Evolutionary conservation across 495 filamentous ascomycete species (phyloP), one percentile per base, ranked within the genome.

Genomic region (Neurospora sp.): DNA sequence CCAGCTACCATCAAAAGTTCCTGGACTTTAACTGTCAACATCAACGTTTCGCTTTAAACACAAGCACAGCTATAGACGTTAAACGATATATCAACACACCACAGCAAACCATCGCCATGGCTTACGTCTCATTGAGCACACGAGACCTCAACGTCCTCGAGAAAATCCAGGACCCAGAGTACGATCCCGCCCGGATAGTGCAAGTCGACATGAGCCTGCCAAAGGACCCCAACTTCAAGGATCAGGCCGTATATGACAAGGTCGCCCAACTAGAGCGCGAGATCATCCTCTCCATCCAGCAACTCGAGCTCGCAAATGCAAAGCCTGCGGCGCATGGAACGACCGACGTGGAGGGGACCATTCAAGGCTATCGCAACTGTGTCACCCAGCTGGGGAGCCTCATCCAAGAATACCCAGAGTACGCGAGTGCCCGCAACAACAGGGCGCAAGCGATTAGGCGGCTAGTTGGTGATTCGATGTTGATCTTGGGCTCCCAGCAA

Each of bases 151-250:
- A 89, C 41, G 88, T 95, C 74, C 89, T 96, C 54, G 84, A 90
- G 76, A 91, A 92, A 71, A 90, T 97, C 80, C 93, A 92, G 77
- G 92, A 96, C 75, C 90, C 92, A 14, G 93, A 94, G 78, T 86
- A 89, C 39, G 88, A 90, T 27, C 89, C 91, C 2, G 76, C 83
- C 12, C 77, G 84, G 2, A 80, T 83, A 1, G 79, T 89, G 31
- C 81, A 84, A 39, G 84, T 94, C 46, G 87, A 91, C 76, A 6
- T 83, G 1, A 82, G 82, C 2, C 85, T 93, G 14, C 88, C 91
- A 12, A 82, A 87, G 44, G 89, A 91, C 78, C 90, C 92, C 2
- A 82, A 88, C 66, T 82, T 90, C 76, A 72, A 73, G 7, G 81
- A 87, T 66, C 48, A 74, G 5, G 76, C 77, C 41, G 46, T 78